phyloP scores from a whole-genome alignment of 2,329 filamentous ascomycete species.

The Aspergillus felis region DNA sequence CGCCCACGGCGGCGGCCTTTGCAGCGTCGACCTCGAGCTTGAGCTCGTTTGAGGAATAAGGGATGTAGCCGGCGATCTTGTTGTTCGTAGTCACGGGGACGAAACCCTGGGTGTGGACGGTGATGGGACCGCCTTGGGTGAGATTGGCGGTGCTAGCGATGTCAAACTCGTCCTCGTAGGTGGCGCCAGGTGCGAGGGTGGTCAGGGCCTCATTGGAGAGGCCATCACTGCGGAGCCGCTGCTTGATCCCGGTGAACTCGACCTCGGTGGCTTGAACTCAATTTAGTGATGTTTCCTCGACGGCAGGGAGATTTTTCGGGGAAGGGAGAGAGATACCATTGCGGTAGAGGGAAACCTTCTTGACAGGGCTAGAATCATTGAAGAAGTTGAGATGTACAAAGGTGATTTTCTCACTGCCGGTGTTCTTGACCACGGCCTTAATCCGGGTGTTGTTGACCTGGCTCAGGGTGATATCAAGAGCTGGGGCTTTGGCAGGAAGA shows the following conservation, averaged over 20 bases:
- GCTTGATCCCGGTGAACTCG: conserved; percentile 31
- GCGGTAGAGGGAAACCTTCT: conserved; percentile 33
- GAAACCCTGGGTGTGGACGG: conserved; percentile 53
- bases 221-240: conserved; percentile 21
- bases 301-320: no score
- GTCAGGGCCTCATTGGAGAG: conserved; percentile 29
- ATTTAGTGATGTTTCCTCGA: conserved; percentile 5
- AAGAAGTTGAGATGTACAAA: conserved; percentile 38
- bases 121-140: conserved; percentile 49
- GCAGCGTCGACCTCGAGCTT: conserved; percentile 56
- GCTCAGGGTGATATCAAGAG: conserved; percentile 29
- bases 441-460: conserved; percentile 30
- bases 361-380: conserved; percentile 30
- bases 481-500: conserved; percentile 16
- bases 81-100: conserved; percentile 54
- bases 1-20: conserved; percentile 49
- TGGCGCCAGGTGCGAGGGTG: conserved; percentile 26
- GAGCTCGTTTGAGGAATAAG: conserved; percentile 57
- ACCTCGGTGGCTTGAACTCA: conserved; percentile 23
- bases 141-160: conserved; percentile 40
- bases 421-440: conserved; percentile 36
- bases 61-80: conserved; percentile 52
- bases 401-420: conserved; percentile 27
- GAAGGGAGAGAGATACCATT: conserved; percentile 19
- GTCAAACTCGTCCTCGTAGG: conserved; percentile 30